A percentile compares a stretch with the other conserved stretches of the same genome.
Evolutionary conservation across 371 early-diverging fungal species (phyloP).

Genomic region (Zychaea mexicana): DNA sequence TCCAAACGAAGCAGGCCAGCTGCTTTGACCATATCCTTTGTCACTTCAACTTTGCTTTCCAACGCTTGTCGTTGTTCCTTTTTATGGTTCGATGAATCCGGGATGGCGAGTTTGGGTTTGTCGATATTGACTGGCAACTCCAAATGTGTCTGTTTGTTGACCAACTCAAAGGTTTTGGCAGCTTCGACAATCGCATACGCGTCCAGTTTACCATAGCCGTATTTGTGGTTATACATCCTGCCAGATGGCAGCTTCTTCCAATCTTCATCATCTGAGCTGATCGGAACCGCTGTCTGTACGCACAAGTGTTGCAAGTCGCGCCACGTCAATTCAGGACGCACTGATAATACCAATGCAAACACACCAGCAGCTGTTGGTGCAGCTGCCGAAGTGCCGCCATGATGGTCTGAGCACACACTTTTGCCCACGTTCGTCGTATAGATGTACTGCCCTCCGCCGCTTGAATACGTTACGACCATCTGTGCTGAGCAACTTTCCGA

Average conservation of each 20-base stretch:
- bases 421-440: slow-evolving; percentile 85
- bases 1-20: slow-evolving; percentile 68
- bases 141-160: slow-evolving; percentile 67
- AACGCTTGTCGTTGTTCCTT: slow-evolving; percentile 29
- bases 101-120: slow-evolving; percentile 43
- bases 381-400: slow-evolving; percentile 98
- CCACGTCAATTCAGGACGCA: slow-evolving; percentile 90
- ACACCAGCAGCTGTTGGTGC: slow-evolving; percentile 95
- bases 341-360: slow-evolving; percentile 87
- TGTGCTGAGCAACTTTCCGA: slow-evolving; percentile 92
- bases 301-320: slow-evolving; percentile 88
- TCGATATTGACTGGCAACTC: slow-evolving; percentile 32
- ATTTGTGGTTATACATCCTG: slow-evolving; percentile 83
- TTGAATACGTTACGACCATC: slow-evolving; percentile 87
- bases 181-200: slow-evolving; percentile 79
- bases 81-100: slow-evolving; percentile 42
- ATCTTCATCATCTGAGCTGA: slow-evolving; percentile 59
- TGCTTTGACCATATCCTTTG: slow-evolving; percentile 42
- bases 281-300: slow-evolving; percentile 79
- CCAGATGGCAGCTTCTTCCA: slow-evolving; percentile 69
- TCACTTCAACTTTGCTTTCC: slow-evolving; percentile 39
- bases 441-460: slow-evolving; percentile 75
- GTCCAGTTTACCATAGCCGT: slow-evolving; percentile 92
- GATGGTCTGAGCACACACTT: slow-evolving; percentile 70
- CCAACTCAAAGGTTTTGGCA: slow-evolving; percentile 67